Conservation (phyloP, 208 protist genomes). For the Trypanosoma mega region DNA sequence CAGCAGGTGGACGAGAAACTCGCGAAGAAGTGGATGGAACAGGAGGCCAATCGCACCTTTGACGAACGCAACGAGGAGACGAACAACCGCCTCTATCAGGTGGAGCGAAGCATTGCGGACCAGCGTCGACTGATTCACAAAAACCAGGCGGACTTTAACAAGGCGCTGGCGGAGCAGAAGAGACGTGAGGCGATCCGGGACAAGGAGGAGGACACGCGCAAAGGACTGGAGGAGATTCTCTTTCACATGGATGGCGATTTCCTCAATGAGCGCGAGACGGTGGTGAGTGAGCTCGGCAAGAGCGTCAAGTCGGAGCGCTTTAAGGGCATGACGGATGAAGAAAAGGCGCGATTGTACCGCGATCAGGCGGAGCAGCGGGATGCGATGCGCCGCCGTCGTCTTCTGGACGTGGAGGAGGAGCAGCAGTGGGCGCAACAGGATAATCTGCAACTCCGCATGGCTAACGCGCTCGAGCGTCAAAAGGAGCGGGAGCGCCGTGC, state of each 20-base stretch:
- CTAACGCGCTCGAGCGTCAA: constrained; percentile 82
- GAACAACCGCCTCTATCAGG: constrained; percentile 73
- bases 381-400: constrained; percentile 71
- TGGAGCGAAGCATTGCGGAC: constrained; percentile 74
- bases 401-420: constrained; percentile 86
- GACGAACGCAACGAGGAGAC: constrained; percentile 88
- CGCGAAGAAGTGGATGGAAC: constrained; percentile 92
- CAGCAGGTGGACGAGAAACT: constrained; percentile 91
- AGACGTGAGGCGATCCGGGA: constrained; percentile 65
- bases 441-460: constrained; percentile 88
- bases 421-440: constrained; percentile 88
- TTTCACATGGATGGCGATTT: constrained; percentile 88
- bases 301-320: constrained; percentile 79
- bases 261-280: constrained; percentile 86
- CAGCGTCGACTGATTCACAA: constrained; percentile 64
- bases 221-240: constrained; percentile 88
- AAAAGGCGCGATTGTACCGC: constrained; percentile 50
- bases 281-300: constrained; percentile 64
- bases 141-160: constrained; percentile 88
- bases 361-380: constrained; percentile 81
- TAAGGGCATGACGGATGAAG: constrained; percentile 68
- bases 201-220: constrained; percentile 77
- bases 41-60: constrained; percentile 74
- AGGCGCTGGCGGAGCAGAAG: constrained; percentile 85
- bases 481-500: constrained; percentile 75